Base-by-base conservation (phyloP, 2,329 filamentous ascomycete species). In the Aureobasidium sp. region DNA sequence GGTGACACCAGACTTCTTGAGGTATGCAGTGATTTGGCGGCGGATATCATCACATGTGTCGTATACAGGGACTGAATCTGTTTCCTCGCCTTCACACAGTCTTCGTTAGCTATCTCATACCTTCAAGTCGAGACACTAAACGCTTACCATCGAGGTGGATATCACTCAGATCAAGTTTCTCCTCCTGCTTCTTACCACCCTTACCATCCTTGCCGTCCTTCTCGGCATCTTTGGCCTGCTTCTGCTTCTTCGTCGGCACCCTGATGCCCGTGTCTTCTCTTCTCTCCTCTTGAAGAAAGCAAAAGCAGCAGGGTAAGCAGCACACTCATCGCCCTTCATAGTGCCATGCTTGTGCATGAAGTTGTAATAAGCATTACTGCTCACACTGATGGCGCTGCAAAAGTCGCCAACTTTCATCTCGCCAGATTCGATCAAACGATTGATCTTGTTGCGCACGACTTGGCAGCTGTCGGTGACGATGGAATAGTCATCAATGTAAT, bases 11-110 rank as follows among this genome's bases (percentile, higher is more conserved):
- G 77, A 73, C 44, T 77, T 73, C 17, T 71, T 68, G 14, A 85
- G 73, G 63, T 81, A 72, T 1, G 77, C 76, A 29, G 75, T 75
- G 67, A 85, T 83, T 73, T 85, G 85, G 68, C 75, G 77, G 53
- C 83, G 79, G 15, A 85, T 69, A 56, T 82, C 80, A 64, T 85
- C 79, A 71, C 82, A 85, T 3, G 79, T 81, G 64, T 85, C 82
- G 67, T 74, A 85, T 29, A 86, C 72, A 0, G 72, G 71, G 6
- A 85, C 81, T 0, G 62, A 67, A 33, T 76, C 74, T 0, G 70
- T 68, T 0, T 75, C 76, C 68, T 86, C 82, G 15, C 79, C 78
- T 0, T 37, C 1, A 50, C 11, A 17, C 15, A 24, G 6, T 9
- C 17, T 1, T n/a, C 7, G 14, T 50, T 7, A 50, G 48, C n/a